Base-by-base conservation (phyloP, 805 yeast species). In the Saccharomycopsis javanensis region DNA sequence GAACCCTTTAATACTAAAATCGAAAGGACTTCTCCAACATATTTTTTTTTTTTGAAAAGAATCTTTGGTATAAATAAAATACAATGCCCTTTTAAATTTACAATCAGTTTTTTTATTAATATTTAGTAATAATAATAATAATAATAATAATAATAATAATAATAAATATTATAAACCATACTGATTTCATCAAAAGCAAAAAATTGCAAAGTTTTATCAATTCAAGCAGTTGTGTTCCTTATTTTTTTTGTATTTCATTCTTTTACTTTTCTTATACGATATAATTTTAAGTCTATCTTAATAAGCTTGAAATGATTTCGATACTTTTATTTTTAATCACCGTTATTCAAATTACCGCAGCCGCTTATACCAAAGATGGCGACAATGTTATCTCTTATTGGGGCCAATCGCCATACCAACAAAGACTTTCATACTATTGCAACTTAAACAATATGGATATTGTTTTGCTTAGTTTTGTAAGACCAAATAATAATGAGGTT, bases 341-440 rank as follows among this genome's bases (percentile, higher is more conserved):
- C 10, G n/a, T 54, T 20, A 33, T 42, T 30, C 53, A 48, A 31
- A 4, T 53, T 27, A n/a, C 51, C n/a, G 2, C 25, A 6, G 53
- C 53, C 4, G 55, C 52, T 11, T 56, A 55, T 23, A 31, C 20
- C 27, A 50, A 34, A 30, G 34, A 25, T 30, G 57, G 57, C 16
- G 54, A 72, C 23, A 80, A 82, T 56, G 75, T 85, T 27, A 90
- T 83, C 4, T 73, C 82, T 4, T 85, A 86, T 69, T 85, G 92
- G 92, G 92, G 92, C 48, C 91, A 86, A 68, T 76, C 77, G 55
- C 75, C 85, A n/a, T 35, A 67, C 38, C 50, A 57, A 48, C 34
- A 56, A 27, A 37, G 38, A 30, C 51, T 58, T 11, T 60, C 48
- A n/a, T 46, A 51, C 30, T 58, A 58, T 57, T 58, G 61, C 42